A percentile compares a stretch with the other conserved stretches of the same genome.
Evolutionary conservation across 202 grass and related monocot genomes (phyloP).

Genomic region (Digitaria exilis): DNA sequence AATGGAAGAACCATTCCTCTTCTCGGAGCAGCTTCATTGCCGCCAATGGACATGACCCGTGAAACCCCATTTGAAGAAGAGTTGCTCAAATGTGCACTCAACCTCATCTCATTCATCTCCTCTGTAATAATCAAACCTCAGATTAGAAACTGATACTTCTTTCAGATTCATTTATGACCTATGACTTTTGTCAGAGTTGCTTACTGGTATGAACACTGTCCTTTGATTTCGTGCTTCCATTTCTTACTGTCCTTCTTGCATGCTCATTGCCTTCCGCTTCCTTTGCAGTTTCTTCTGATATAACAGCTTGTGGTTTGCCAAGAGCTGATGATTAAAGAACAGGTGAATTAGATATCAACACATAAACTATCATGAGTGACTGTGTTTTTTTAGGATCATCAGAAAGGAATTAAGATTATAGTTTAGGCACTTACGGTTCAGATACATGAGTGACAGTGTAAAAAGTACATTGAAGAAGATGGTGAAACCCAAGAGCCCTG

Average conservation of each 20-base stretch:
- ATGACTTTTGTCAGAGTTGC: slow-evolving; percentile 12
- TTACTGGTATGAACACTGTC: slow-evolving; percentile 57
- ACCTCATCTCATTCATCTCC: slow-evolving; percentile 64
- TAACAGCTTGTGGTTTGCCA: slow-evolving; percentile 89
- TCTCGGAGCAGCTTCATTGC: slow-evolving; percentile 50
- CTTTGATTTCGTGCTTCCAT: slow-evolving; percentile 52
- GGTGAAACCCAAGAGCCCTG: slow-evolving; percentile 79
- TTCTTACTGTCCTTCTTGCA: slow-evolving; percentile 42
- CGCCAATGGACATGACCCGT: slow-evolving; percentile 60
- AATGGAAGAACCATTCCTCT: slow-evolving; percentile 99
- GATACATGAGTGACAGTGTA: slow-evolving; percentile 78
- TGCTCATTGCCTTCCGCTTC: slow-evolving; percentile 64
- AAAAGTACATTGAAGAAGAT: slow-evolving; percentile 99
- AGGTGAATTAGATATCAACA: slow-evolving; percentile 27
- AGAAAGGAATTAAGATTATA: slow-evolving; percentile 19
- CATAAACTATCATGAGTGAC: slow-evolving; percentile 5
- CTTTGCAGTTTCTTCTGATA: slow-evolving; percentile 94
- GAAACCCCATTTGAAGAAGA: slow-evolving; percentile 59
- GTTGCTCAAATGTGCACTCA: slow-evolving; percentile 50
- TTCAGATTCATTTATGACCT: slow-evolving; percentile 6
- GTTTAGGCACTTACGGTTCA: slow-evolving; percentile 79
- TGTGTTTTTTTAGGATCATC: not conserved
- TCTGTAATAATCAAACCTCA: slow-evolving; percentile 55
- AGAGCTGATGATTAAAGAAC: slow-evolving; percentile 61
- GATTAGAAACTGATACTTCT: slow-evolving; percentile 34